A percentile compares a stretch with the other conserved stretches of the same genome.
These are phyloP conservation scores for Caryopteris hybrid DNA, from an alignment of 305 asterid species.

Conservation along the genomic window DNA sequence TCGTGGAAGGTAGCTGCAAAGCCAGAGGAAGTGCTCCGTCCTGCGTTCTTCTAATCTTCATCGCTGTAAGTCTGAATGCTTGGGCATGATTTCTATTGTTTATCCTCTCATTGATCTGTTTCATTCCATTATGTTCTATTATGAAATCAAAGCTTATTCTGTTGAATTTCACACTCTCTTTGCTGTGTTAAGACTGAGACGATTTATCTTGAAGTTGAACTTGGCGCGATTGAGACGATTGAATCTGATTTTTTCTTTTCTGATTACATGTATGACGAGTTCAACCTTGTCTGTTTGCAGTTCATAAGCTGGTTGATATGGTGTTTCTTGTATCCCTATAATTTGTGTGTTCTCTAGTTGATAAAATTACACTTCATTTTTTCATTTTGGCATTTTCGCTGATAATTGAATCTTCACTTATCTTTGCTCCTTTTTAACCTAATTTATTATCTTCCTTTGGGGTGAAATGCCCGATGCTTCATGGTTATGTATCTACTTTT, in stretches of 20 bases:
- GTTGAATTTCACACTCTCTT: neutral
- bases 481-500: too few relatives aligned
- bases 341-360: too few relatives aligned
- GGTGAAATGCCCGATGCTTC: too few relatives aligned
- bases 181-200: neutral
- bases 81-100: neutral
- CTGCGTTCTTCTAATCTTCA: slow-evolving; percentile 4
- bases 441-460: too few relatives aligned
- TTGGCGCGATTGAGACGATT: too few relatives aligned
- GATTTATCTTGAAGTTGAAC: too few relatives aligned
- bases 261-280: neutral
- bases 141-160: neutral
- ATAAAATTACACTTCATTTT: too few relatives aligned
- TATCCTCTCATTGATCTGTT: neutral
- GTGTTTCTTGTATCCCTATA: neutral
- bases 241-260: neutral
- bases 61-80: slow-evolving; percentile 19
- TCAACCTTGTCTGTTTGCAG: neutral
- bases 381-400: too few relatives aligned
- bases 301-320: neutral
- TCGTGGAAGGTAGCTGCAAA: neutral
- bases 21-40: neutral
- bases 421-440: too few relatives aligned
- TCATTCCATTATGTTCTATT: neutral
- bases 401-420: too few relatives aligned